Evolutionary conservation across 768 basidiomycete species (phyloP), one percentile per base, ranked within the genome.

Genomic region (Trametes coccinea): DNA sequence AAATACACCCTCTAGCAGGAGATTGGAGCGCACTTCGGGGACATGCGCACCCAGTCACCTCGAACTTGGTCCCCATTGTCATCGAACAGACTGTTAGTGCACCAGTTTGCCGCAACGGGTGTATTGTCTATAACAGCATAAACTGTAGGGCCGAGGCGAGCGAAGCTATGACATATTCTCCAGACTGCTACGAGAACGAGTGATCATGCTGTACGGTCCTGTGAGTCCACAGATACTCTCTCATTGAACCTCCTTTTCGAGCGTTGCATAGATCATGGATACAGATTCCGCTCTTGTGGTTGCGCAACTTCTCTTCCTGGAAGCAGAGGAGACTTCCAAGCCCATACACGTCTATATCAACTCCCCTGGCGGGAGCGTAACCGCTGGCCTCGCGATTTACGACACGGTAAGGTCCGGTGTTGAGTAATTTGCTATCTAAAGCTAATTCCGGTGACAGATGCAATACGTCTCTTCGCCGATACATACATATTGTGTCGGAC

Each of bases 331-430:
- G 66, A 86, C 94, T 0, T 86, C 88, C 8, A 93, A 93, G 72
- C 96, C 96, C 3, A 97, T 98, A 57, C 95, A 96, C 69, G 77
- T 98, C 10, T 98, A 98, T 75, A 96, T 98, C 67, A 98, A 98
- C 75, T 95, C 92, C 6, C 96, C 96, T 0, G 96, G 96, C 2
- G 96, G 96, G 33, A 92, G 90, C 69, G 96, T 98, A 41, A 96
- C 95, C 0, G 93, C 95, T 50, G 96, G 96, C 8, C 78, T 98
- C 61, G 96, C 95, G 16, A 96, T 98, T 51, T 98, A 98, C 77
- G 96, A 98, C 71, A 98, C 96, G 70, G 94, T 96, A 77, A 68
- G 86, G 58, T 39, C 6, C 4, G 0, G 16, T 13, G 37, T 4
- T 11, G 8, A 1, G 13, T 2, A 5, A 16, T 34, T 14, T 22